Conservation (phyloP, 305 asterid genomes). For the Rubia occidens region DNA sequence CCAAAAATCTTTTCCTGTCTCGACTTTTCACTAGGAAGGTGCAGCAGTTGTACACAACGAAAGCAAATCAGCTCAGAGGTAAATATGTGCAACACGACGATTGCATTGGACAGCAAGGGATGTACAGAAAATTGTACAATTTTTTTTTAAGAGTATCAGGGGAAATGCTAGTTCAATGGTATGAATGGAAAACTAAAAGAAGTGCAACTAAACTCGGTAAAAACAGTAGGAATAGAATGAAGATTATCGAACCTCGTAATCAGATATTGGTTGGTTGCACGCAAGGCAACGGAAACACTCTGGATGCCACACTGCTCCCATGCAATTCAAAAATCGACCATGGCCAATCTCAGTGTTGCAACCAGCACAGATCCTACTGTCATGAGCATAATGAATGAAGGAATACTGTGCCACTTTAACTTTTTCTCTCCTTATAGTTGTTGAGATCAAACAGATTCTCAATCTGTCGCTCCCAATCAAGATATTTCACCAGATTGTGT, state of each 20-base stretch:
- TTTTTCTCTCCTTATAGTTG: too few relatives aligned
- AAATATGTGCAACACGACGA: background rate
- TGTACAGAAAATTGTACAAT: background rate
- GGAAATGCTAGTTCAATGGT: background rate
- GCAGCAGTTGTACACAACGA: background rate
- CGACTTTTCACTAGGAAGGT: background rate
- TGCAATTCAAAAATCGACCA: conserved; percentile 87
- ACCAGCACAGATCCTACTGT: conserved; percentile 84
- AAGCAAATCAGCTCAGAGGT: background rate
- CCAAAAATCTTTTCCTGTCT: background rate
- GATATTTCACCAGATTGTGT: too few relatives aligned
- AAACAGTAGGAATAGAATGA: background rate
- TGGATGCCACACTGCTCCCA: conserved; percentile 81
- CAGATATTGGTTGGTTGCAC: conserved; percentile 83
- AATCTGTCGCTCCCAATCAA: too few relatives aligned
- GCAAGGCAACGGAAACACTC: conserved; percentile 86
- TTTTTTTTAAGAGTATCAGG: background rate
- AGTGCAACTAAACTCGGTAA: background rate
- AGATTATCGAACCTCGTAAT: conserved; percentile 59
- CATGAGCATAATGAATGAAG: too few relatives aligned
- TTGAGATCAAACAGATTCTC: too few relatives aligned
- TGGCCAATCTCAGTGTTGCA: conserved; percentile 78
- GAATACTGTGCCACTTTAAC: too few relatives aligned
- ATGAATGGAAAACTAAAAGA: background rate
- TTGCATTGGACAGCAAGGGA: background rate